Evolutionary conservation across 2,329 filamentous ascomycete species (phyloP), one percentile per base, ranked within the genome.

Genomic region (Blastomyces gilchristii): DNA sequence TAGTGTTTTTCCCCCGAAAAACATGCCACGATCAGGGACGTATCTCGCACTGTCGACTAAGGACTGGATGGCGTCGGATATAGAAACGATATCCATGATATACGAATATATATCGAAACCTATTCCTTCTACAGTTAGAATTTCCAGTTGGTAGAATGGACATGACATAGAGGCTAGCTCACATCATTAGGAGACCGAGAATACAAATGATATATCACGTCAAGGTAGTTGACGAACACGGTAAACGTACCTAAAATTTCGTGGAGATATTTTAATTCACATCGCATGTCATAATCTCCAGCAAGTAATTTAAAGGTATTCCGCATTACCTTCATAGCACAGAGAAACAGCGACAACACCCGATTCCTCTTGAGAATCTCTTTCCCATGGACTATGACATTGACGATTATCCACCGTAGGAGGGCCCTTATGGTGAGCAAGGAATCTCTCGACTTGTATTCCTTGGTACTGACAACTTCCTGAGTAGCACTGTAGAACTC

Each of bases 101-200:
- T 53, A 53, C 14, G 16, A 28, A 53, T 53, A 53, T 53, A 53
- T 53, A n/a, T 53, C 25, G 50, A 53, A 53, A 18, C 50, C 50
- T 53, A 34, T 34, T 34, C 14, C 12, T 3, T 34, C 28, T 18
- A n/a, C 2, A 34, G 25, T 53, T 28, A 18, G 12, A 16, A 34
- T 34, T 28, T 28, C 16, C 49, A 6, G 12, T 34, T 34, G 50
- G 28, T 53, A 53, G 9, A 16, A 31, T 31, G 25, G 6, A 22
- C 14, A 53, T 22, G 1, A 22, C 8, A 28, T 50, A 14, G 2
- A 5, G 22, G 12, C 47, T 25, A 50, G 47, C n/a, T 50, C 28
- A 9, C 25, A 50, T 12, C 3, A 3, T 28, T 1, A 11, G 25
- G n/a, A 52, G 14, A 34, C 25, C 50, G 3, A 14, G 31, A 52